A percentile compares a stretch with the other conserved stretches of the same genome.
phyloP scores from a whole-genome alignment of 106 monocot genomes.

The Phalaenopsis equestris region DNA sequence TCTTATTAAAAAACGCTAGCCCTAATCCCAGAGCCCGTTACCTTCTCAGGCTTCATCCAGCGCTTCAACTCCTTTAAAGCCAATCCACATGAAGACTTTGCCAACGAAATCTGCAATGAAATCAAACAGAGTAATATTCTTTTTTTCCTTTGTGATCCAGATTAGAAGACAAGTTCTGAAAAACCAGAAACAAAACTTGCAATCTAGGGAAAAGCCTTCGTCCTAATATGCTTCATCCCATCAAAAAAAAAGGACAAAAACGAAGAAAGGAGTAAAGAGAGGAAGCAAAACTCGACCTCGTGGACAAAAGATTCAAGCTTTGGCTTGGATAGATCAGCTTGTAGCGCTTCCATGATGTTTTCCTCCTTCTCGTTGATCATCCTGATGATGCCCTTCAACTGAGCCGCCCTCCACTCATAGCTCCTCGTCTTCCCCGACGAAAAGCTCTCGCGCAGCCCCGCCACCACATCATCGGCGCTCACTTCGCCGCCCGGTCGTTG shows the following conservation, averaged over 20 bases:
- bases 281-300: conserved; percentile 23
- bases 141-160: background rate
- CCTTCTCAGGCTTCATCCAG: conserved; percentile 92
- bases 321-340: conserved; percentile 49
- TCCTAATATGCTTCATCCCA: too few relatives aligned
- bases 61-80: conserved; percentile 45
- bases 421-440: conserved; percentile 35
- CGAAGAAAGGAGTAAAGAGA: background rate
- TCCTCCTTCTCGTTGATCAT: conserved; percentile 50
- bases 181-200: background rate
- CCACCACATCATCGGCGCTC: conserved; percentile 27
- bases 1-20: background rate
- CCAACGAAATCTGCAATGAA: conserved; percentile 51
- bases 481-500: background rate
- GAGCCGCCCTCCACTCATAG: conserved; percentile 48
- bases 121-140: background rate
- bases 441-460: conserved; percentile 36
- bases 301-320: conserved; percentile 44
- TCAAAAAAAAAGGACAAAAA: background rate
- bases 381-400: conserved; percentile 30
- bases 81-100: conserved; percentile 27
- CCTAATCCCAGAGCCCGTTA: conserved; percentile 11
- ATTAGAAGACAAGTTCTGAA: background rate
- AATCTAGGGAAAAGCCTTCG: background rate
- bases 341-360: conserved; percentile 45